These are phyloP conservation scores for Saturnispora galanensis DNA, from an alignment of 805 yeast genomes.

Conservation along the genomic window DNA sequence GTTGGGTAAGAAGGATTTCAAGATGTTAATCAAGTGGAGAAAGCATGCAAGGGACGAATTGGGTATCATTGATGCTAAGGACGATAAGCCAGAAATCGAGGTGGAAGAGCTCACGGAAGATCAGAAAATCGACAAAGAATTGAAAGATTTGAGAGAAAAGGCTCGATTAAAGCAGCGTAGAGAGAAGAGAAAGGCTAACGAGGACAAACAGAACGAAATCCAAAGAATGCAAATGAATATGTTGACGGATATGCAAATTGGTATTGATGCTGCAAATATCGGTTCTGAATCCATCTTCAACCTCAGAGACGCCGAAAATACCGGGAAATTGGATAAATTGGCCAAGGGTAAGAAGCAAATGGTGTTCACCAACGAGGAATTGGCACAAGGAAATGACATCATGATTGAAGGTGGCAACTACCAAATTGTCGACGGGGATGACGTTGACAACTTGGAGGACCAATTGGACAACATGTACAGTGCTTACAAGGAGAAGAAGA, in stretches of 20 bases:
- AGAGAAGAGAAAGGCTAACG: conserved; percentile 75
- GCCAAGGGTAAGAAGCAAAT: conserved; percentile 66
- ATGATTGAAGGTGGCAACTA: conserved; percentile 23
- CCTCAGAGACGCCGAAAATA: conserved; percentile 74
- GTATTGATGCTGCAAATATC: conserved; percentile 79
- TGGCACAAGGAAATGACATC: conserved; percentile 34
- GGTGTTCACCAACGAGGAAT: conserved; percentile 46
- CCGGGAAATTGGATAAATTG: conserved; percentile 68
- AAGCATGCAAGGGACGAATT: conserved; percentile 70
- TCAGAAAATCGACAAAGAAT: conserved; percentile 78
- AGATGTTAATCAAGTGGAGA: conserved; percentile 79
- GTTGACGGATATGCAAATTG: conserved; percentile 86
- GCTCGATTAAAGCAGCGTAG: conserved; percentile 64
- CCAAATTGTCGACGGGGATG: conserved; percentile 32
- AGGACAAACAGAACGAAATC: conserved; percentile 76
- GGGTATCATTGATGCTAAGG: conserved; percentile 52
- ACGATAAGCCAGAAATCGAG: conserved; percentile 46
- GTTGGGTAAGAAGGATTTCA: conserved; percentile 89
- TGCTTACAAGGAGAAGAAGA: conserved; percentile 52
- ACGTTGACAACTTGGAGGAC: conserved; percentile 61
- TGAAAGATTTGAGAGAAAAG: conserved; percentile 60
- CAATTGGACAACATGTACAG: conserved; percentile 78
- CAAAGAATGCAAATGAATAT: conserved; percentile 91
- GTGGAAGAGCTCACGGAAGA: conserved; percentile 75
- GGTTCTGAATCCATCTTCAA: conserved; percentile 78